Evolutionary conservation across 2,329 filamentous ascomycete genomes (phyloP).

Genomic region (Aspergillus novofumigatus): DNA sequence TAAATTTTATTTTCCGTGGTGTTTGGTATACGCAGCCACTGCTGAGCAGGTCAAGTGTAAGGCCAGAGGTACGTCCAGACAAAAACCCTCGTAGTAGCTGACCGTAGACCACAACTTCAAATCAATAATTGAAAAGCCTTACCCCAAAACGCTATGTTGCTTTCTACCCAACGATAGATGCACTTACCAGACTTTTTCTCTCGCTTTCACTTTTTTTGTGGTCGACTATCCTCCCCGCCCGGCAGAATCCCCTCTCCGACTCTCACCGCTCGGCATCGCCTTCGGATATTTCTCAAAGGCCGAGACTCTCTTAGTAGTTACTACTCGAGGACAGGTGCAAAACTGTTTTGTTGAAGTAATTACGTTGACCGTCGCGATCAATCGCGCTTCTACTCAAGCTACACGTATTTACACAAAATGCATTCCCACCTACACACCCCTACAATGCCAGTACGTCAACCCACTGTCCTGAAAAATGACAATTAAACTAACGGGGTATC

Average conservation of each 20-base stretch:
- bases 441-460: constrained; percentile 71
- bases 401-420: constrained; percentile 54
- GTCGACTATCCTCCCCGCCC: constrained; percentile 22
- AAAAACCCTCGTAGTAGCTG: not conserved
- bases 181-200: constrained; percentile 20
- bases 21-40: not conserved
- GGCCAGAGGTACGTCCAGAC: not conserved
- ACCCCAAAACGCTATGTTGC: not conserved
- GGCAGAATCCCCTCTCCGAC: constrained; percentile 26
- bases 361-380: not conserved
- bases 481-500: constrained; percentile 5
- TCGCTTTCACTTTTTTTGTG: constrained; percentile 14
- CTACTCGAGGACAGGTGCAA: not conserved
- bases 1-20: not conserved
- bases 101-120: not conserved
- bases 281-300: constrained; percentile 9
- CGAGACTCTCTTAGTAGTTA: not conserved
- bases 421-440: constrained; percentile 94
- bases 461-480: constrained; percentile 1
- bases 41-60: not conserved
- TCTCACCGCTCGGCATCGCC: constrained; percentile 22
- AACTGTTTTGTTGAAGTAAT: not conserved
- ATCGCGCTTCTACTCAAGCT: constrained; percentile 1
- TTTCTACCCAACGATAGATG: constrained; percentile 7
- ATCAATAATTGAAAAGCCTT: not conserved